Evolutionary conservation across 352 stramenopile species (phyloP).

Genomic region (Globisporangium viniferum): DNA sequence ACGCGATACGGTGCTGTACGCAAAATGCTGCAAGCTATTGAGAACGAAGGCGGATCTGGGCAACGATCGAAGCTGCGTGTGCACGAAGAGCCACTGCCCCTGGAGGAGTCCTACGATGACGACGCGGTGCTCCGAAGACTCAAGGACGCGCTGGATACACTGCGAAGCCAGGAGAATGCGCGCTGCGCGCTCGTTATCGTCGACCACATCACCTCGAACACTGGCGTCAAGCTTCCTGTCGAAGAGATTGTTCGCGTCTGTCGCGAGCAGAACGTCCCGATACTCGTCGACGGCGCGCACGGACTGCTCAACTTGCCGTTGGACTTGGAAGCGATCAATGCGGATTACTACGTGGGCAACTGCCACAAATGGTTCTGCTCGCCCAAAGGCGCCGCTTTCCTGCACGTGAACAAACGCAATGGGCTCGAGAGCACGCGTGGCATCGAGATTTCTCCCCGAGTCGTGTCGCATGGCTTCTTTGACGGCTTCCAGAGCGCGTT

Average conservation of each 20-base stretch:
- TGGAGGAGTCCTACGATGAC: slow-evolving; percentile 67
- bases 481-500: slow-evolving; percentile 90
- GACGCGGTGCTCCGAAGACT: slow-evolving; percentile 39
- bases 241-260: slow-evolving; percentile 69
- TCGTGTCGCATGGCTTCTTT: slow-evolving; percentile 91
- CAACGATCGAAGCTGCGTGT: slow-evolving; percentile 26
- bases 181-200: slow-evolving; percentile 74
- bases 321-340: slow-evolving; percentile 53
- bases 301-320: slow-evolving; percentile 81
- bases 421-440: slow-evolving; percentile 15
- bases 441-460: slow-evolving; percentile 48
- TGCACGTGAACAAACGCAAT: slow-evolving; percentile 68
- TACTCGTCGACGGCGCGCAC: slow-evolving; percentile 92
- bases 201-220: slow-evolving; percentile 94
- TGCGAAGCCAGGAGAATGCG: slow-evolving; percentile 28
- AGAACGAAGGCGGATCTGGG: slow-evolving; percentile 5
- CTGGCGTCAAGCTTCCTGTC: slow-evolving; percentile 86
- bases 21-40: slow-evolving; percentile 82
- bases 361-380: slow-evolving; percentile 95
- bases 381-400: slow-evolving; percentile 81
- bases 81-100: slow-evolving; percentile 55
- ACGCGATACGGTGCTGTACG: slow-evolving; percentile 91
- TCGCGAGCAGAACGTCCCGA: slow-evolving; percentile 38
- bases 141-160: slow-evolving; percentile 23
- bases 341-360: slow-evolving; percentile 94